These are phyloP conservation scores for Diaporthe australafricana DNA, from an alignment of 2,329 filamentous ascomycete species.

Conservation along the genomic window DNA sequence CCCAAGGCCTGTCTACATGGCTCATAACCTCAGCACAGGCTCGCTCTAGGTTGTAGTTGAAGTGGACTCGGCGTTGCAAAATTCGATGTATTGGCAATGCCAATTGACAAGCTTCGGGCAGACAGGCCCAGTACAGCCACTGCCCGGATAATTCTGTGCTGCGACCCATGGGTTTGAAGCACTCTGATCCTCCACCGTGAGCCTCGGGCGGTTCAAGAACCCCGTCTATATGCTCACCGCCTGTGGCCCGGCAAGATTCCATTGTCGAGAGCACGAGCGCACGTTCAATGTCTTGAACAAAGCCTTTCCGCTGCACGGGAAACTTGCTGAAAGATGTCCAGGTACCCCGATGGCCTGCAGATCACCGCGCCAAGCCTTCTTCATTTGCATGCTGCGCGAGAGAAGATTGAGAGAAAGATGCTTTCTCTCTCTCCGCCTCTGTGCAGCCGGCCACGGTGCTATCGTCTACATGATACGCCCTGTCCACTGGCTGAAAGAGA, in stretches of 20 bases:
- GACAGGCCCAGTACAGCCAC: slow-evolving; percentile 8
- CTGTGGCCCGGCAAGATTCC: background rate
- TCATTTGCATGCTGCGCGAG: background rate
- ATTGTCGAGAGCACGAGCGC: background rate
- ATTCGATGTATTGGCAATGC: slow-evolving; percentile 14
- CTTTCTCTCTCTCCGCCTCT: background rate
- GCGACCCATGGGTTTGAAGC: slow-evolving; percentile 13
- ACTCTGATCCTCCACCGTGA: background rate
- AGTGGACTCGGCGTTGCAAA: slow-evolving; percentile 2
- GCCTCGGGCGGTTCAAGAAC: slow-evolving; percentile 1
- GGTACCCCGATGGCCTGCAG: slow-evolving; percentile 13
- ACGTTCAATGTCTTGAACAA: background rate
- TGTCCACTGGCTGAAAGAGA: background rate
- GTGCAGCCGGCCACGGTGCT: background rate
- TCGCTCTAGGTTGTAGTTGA: slow-evolving; percentile 8
- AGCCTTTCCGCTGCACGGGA: slow-evolving; percentile 1
- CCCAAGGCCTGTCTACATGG: background rate
- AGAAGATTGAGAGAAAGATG: background rate
- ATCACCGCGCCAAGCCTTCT: slow-evolving; percentile 7
- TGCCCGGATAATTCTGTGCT: background rate
- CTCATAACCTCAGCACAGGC: background rate
- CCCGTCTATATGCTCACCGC: slow-evolving; percentile 9
- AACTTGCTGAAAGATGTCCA: slow-evolving; percentile 4
- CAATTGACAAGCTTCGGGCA: slow-evolving; percentile 17
- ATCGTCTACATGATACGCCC: slow-evolving; percentile 2